Conservation (phyloP, 129 eudicot genomes). For the Silybum marianum region DNA sequence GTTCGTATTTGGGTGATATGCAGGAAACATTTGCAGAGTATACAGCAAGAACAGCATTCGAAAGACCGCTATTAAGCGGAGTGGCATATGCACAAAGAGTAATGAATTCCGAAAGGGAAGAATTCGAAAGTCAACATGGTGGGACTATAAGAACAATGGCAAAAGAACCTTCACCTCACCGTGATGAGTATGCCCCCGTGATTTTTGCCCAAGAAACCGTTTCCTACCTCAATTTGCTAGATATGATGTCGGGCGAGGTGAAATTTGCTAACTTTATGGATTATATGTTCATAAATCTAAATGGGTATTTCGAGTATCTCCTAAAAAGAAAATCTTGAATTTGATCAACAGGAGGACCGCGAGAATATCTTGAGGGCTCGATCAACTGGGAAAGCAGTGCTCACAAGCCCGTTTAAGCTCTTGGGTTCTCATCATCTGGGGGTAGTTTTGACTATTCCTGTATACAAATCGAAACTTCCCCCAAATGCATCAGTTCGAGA, state of each 20-base stretch:
- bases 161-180: slow-evolving; percentile 72
- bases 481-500: slow-evolving; percentile 59
- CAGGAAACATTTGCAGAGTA: slow-evolving; percentile 91
- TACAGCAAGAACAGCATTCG: slow-evolving; percentile 84
- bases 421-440: slow-evolving; percentile 87
- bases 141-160: slow-evolving; percentile 83
- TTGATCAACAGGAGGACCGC: slow-evolving; percentile 66
- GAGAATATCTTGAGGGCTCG: slow-evolving; percentile 83
- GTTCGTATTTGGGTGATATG: slow-evolving; percentile 32
- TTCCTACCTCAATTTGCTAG: slow-evolving; percentile 74
- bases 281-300: not conserved
- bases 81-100: slow-evolving; percentile 83
- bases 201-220: slow-evolving; percentile 86
- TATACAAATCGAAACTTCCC: slow-evolving; percentile 68
- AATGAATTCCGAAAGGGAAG: slow-evolving; percentile 62
- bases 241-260: slow-evolving; percentile 98
- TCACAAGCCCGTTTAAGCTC: slow-evolving; percentile 72
- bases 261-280: slow-evolving; percentile 17
- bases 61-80: slow-evolving; percentile 79
- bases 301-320: slow-evolving; percentile 13
- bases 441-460: slow-evolving; percentile 84
- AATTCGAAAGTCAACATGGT: slow-evolving; percentile 69
- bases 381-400: slow-evolving; percentile 87
- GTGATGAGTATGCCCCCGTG: slow-evolving; percentile 87
- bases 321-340: not conserved